phyloP scores from a whole-genome alignment of 768 basidiomycete species.

The Boletus reticulatus region DNA sequence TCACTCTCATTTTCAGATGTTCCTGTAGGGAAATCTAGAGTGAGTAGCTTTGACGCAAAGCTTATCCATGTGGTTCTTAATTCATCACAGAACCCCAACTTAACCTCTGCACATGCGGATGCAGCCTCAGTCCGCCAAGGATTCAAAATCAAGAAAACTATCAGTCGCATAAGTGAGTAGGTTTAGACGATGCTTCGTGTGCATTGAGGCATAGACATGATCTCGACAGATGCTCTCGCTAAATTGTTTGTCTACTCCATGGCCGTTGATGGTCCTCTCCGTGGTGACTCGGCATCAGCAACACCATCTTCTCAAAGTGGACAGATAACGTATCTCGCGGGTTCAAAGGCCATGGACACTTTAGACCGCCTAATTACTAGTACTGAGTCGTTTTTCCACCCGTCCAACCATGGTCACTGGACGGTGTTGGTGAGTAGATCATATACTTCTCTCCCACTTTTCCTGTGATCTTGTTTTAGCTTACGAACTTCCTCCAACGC shows the following conservation, averaged over 20 bases:
- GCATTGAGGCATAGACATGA: neutral
- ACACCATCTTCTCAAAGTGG: conserved; percentile 65
- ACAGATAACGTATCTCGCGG: conserved; percentile 63
- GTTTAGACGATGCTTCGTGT: neutral
- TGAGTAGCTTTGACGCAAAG: conserved; percentile 28
- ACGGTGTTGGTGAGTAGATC: conserved; percentile 37
- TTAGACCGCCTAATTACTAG: conserved; percentile 87
- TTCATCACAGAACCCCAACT: conserved; percentile 50
- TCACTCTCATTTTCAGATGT: conserved; percentile 15
- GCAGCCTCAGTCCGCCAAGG: conserved; percentile 52
- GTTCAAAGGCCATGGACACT: conserved; percentile 85
- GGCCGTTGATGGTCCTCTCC: conserved; percentile 72
- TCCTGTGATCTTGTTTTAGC: conserved; percentile 36
- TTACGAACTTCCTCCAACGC: conserved; percentile 81
- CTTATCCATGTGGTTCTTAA: neutral
- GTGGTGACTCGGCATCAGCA: conserved; percentile 42
- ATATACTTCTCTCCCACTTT: neutral
- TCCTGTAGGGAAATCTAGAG: conserved; percentile 65
- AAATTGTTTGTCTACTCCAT: conserved; percentile 89
- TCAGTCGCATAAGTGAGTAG: conserved; percentile 56
- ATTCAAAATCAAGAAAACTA: conserved; percentile 64
- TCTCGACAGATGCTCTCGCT: conserved; percentile 65
- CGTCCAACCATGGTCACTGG: conserved; percentile 89
- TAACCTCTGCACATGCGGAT: conserved; percentile 73
- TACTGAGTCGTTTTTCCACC: conserved; percentile 94